phyloP scores from a whole-genome alignment of 352 stramenopile genomes.

The Aphanomyces cochlioides region DNA sequence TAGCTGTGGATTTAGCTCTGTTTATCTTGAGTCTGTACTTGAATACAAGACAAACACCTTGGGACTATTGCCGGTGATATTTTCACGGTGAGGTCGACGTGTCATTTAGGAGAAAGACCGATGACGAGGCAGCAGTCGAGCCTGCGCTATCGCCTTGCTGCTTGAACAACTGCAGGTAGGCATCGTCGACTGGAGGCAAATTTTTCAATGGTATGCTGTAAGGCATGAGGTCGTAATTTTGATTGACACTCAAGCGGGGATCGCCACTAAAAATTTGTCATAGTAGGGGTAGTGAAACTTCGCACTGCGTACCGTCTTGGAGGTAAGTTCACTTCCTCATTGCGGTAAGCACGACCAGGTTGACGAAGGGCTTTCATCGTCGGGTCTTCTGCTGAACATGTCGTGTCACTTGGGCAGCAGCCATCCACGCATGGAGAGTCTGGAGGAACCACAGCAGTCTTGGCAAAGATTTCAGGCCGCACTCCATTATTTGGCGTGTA shows the following conservation, averaged over 20 bases:
- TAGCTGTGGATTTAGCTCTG: too few relatives aligned
- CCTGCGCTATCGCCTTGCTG: not conserved
- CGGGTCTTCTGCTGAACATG: slow-evolving; percentile 45
- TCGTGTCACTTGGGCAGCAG: slow-evolving; percentile 44
- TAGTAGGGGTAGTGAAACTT: not conserved
- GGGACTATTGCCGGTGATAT: too few relatives aligned
- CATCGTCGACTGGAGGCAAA: slow-evolving; percentile 34
- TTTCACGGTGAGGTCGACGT: too few relatives aligned
- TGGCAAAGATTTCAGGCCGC: slow-evolving; percentile 55
- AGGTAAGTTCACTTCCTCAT: slow-evolving; percentile 51
- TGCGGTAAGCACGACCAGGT: slow-evolving; percentile 47
- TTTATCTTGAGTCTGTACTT: too few relatives aligned
- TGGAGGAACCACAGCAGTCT: slow-evolving; percentile 50
- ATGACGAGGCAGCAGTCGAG: too few relatives aligned
- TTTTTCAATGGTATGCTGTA: slow-evolving; percentile 70
- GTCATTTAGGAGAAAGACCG: too few relatives aligned
- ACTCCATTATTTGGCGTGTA: slow-evolving; percentile 51
- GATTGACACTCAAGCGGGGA: slow-evolving; percentile 63
- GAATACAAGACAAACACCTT: too few relatives aligned
- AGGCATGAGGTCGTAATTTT: slow-evolving; percentile 71
- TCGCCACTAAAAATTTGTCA: slow-evolving; percentile 44
- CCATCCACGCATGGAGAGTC: slow-evolving; percentile 59
- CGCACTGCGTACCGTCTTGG: slow-evolving; percentile 49
- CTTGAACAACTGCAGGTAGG: not conserved
- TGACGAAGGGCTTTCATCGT: slow-evolving; percentile 44